Conservation (phyloP, 2,329 filamentous ascomycete species). For the Phaeophleospora eucalypticola region DNA sequence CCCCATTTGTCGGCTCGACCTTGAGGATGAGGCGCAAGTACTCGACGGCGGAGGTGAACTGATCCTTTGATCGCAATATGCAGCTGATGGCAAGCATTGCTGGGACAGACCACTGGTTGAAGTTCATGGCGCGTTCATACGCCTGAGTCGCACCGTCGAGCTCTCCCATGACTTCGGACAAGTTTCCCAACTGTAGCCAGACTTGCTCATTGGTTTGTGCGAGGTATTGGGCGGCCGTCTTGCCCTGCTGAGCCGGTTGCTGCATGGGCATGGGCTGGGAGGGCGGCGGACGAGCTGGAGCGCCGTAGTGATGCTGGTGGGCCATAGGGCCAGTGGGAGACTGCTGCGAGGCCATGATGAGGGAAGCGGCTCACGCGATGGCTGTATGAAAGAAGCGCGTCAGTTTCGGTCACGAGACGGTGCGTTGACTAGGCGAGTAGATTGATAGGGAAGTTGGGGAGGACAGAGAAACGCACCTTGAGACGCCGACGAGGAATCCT, state of each 20-base stretch:
- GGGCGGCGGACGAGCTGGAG: constrained; percentile 60
- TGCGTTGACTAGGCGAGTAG: background rate
- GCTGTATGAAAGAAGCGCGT: background rate
- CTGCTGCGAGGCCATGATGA: constrained; percentile 51
- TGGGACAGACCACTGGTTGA: constrained; percentile 81
- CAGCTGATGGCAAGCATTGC: constrained; percentile 94
- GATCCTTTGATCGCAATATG: constrained; percentile 85
- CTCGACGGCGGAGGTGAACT: constrained; percentile 90
- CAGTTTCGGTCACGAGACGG: background rate
- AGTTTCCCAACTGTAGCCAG: constrained; percentile 85
- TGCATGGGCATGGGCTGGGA: constrained; percentile 46
- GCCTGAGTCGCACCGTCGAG: constrained; percentile 83
- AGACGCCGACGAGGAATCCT: background rate
- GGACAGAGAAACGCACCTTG: background rate
- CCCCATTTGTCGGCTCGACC: constrained; percentile 82
- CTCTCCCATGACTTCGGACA: constrained; percentile 83
- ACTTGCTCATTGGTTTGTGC: constrained; percentile 76
- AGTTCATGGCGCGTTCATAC: constrained; percentile 83
- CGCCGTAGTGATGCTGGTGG: constrained; percentile 62
- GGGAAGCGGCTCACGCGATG: background rate
- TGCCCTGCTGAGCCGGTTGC: constrained; percentile 52
- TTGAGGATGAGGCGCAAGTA: constrained; percentile 89
- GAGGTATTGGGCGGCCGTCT: constrained; percentile 69
- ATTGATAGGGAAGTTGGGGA: no score
- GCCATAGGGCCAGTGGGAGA: constrained; percentile 69